A percentile compares a stretch with the other conserved stretches of the same genome.
phyloP scores from a whole-genome alignment of 148 eudicot genomes.

The Selenicereus undatus region DNA sequence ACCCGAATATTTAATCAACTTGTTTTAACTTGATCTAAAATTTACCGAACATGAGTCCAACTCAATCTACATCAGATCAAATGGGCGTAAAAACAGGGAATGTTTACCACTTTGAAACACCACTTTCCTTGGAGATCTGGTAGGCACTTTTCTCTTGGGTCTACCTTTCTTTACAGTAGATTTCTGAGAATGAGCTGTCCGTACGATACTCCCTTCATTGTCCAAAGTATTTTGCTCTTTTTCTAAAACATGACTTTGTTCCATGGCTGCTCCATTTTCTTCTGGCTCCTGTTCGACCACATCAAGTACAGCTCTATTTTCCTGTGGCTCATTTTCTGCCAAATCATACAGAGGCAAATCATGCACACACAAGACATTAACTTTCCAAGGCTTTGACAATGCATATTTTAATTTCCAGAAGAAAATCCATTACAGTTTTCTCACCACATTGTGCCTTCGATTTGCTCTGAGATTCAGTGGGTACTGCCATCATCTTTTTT shows the following conservation, averaged over 20 bases:
- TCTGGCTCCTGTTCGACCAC: neutral
- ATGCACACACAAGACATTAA: neutral
- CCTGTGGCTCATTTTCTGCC: neutral
- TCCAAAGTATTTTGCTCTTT: neutral
- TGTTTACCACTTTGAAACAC: constrained; percentile 13
- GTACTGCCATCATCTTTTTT: neutral
- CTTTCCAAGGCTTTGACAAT: neutral
- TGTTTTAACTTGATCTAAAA: neutral
- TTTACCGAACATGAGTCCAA: neutral
- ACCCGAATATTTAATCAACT: neutral
- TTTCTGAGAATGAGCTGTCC: neutral
- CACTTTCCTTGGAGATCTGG: constrained; percentile 13
- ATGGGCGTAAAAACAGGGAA: neutral
- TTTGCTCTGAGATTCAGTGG: neutral
- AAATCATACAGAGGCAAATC: neutral
- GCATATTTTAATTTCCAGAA: neutral
- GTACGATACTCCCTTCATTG: neutral
- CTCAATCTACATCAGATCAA: neutral
- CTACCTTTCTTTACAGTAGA: constrained; percentile 10
- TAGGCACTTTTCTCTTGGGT: neutral
- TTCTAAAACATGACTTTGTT: neutral
- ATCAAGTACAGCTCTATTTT: neutral
- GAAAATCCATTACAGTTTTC: neutral
- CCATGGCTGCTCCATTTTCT: neutral
- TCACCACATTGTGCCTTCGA: constrained; percentile 16